Conservation (phyloP, 495 filamentous ascomycete genomes). For the Podospora fimiseda region DNA sequence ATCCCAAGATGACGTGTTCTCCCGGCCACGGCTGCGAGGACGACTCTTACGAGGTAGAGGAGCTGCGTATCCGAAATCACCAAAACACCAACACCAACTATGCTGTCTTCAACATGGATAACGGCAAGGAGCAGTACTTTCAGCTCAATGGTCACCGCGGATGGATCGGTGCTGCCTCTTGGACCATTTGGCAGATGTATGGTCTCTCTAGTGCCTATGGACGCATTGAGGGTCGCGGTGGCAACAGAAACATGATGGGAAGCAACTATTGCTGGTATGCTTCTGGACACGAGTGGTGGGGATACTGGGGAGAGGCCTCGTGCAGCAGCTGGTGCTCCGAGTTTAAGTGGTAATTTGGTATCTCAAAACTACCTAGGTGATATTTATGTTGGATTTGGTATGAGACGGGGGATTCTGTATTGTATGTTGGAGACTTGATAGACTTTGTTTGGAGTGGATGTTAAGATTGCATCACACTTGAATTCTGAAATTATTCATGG, state of each 20-base stretch:
- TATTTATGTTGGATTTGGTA: too few relatives aligned
- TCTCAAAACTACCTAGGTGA: too few relatives aligned
- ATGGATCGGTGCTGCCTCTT: conserved; percentile 3
- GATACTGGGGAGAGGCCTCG: conserved; percentile 5
- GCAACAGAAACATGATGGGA: conserved; percentile 5
- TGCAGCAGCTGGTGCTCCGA: conserved; percentile 5
- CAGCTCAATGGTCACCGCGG: conserved; percentile 2
- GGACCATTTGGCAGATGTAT: neutral
- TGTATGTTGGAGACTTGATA: too few relatives aligned
- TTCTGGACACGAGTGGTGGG: neutral
- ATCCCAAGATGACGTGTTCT: neutral
- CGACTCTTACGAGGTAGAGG: conserved; percentile 3
- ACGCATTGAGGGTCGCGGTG: conserved; percentile 2
- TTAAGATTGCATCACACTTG: too few relatives aligned
- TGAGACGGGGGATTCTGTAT: too few relatives aligned
- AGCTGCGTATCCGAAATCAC: conserved; percentile 1
- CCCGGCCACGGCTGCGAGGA: conserved; percentile 3
- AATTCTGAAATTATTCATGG: too few relatives aligned
- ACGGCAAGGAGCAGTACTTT: conserved; percentile 3
- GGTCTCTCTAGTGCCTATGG: neutral
- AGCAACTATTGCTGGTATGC: conserved; percentile 8
- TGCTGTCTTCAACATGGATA: conserved; percentile 4
- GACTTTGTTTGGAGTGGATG: too few relatives aligned
- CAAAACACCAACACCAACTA: conserved; percentile 1
- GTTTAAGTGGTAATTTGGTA: conserved; percentile 7